Percentiles rank a stretch among this genome's conserved stretches.
Evolutionary conservation across 1,284 basidiomycete genomes (phyloP).

Genomic region (Microbotryum violaceum): DNA sequence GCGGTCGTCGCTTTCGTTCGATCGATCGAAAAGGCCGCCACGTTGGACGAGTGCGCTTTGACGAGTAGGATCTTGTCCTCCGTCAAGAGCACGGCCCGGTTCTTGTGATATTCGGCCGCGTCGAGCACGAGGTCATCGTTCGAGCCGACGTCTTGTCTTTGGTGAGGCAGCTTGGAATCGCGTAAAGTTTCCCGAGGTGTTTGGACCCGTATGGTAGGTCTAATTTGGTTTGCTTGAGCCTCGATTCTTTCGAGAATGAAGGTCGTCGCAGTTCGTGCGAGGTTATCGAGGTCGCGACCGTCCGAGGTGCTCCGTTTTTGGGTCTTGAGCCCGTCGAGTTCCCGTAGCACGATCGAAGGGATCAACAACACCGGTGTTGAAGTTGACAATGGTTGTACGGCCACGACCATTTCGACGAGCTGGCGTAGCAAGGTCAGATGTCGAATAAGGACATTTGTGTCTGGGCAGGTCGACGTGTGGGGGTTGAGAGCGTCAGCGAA

Average conservation of each 20-base stretch:
- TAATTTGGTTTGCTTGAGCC: too few species aligned
- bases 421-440: conserved; percentile 19
- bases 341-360: conserved; percentile 25
- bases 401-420: conserved; percentile 2
- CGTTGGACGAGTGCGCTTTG: conserved; percentile 15
- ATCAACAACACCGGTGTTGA: conserved; percentile 8
- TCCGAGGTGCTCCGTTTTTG: neutral
- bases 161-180: neutral
- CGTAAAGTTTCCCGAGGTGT: too few species aligned
- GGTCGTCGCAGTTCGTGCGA: conserved; percentile 20
- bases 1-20: neutral
- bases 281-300: neutral
- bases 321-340: conserved; percentile 29
- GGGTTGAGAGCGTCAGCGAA: neutral
- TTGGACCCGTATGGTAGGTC: too few species aligned
- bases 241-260: conserved; percentile 14
- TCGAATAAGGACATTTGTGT: conserved; percentile 28
- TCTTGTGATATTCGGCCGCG: conserved; percentile 12
- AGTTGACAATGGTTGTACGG: too few species aligned
- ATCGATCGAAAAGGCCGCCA: conserved; percentile 5
- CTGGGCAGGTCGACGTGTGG: neutral
- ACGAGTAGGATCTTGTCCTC: conserved; percentile 26
- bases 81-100: conserved; percentile 16
- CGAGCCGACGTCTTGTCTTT: neutral
- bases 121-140: conserved; percentile 29